A percentile compares a stretch with the other conserved stretches of the same genome.
phyloP scores from a whole-genome alignment of 352 stramenopile species.

The Phytophthora ramorum region DNA sequence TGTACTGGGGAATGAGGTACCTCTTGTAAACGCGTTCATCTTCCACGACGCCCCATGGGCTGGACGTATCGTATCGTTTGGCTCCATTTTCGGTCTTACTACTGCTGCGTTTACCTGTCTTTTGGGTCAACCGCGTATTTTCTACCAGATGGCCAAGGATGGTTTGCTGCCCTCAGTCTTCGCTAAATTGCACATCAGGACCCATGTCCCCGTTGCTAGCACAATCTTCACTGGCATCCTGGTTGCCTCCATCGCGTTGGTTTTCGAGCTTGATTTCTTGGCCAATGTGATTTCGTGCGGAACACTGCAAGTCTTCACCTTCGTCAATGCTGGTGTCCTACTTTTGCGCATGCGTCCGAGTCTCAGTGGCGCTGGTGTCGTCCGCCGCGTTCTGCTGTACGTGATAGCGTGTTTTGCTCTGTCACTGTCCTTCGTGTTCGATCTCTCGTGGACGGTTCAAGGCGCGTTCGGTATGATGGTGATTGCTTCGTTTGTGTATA shows the following conservation, averaged over 20 bases:
- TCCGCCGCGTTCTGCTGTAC: constrained; percentile 64
- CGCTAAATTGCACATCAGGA: constrained; percentile 62
- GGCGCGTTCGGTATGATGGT: constrained; percentile 40
- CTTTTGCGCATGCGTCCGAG: constrained; percentile 73
- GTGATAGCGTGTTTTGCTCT: constrained; percentile 64
- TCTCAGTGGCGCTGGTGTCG: constrained; percentile 47
- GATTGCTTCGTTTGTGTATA: constrained; percentile 51
- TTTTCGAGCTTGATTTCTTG: constrained; percentile 92
- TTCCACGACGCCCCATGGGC: constrained; percentile 80
- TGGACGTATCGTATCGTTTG: constrained; percentile 87
- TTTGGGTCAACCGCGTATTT: constrained; percentile 93
- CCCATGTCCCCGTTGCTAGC: constrained; percentile 73
- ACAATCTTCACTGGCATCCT: constrained; percentile 91
- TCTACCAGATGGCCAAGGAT: constrained; percentile 93
- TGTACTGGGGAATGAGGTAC: constrained; percentile 76
- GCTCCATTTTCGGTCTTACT: constrained; percentile 93
- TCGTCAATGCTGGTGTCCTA: constrained; percentile 92
- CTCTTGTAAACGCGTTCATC: constrained; percentile 86
- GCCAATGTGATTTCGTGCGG: constrained; percentile 93
- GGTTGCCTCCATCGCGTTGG: constrained; percentile 81
- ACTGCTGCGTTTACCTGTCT: constrained; percentile 92
- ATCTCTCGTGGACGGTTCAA: constrained; percentile 64
- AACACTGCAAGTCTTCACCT: constrained; percentile 93
- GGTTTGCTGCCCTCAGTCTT: constrained; percentile 75
- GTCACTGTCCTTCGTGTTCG: constrained; percentile 73